Conservation (phyloP, 495 filamentous ascomycete genomes). For the Tuber brumale region DNA sequence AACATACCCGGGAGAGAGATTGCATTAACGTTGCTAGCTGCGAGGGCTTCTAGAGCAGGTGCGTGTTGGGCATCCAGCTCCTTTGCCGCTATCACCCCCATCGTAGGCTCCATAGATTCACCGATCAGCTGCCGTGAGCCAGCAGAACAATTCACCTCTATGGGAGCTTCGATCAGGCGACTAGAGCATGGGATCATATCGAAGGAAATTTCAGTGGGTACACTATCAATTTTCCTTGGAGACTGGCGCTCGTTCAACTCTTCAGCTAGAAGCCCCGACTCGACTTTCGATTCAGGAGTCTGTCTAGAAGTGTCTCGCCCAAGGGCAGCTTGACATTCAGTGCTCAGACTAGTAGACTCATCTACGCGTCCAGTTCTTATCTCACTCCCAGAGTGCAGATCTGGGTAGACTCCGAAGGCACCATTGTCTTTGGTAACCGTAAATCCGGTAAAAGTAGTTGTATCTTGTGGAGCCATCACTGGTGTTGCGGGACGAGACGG, state of each 20-base stretch:
- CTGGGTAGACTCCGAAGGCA: background rate
- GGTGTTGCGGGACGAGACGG: constrained; percentile 28
- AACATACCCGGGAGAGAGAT: constrained; percentile 20
- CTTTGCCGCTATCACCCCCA: background rate
- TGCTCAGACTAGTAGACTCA: background rate
- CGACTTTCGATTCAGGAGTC: background rate
- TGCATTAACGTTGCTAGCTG: constrained; percentile 11
- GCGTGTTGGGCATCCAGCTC: background rate
- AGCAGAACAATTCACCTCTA: background rate
- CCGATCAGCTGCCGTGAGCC: background rate
- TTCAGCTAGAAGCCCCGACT: background rate
- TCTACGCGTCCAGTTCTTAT: background rate
- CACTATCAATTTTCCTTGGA: constrained; percentile 4
- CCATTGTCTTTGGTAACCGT: background rate
- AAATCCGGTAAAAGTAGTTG: background rate
- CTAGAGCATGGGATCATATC: background rate
- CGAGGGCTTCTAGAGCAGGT: constrained; percentile 20
- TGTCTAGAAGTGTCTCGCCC: background rate
- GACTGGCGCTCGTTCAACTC: background rate
- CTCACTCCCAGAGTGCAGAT: background rate
- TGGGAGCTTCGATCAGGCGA: background rate
- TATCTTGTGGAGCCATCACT: background rate
- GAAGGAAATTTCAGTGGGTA: background rate
- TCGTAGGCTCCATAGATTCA: background rate
- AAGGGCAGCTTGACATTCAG: background rate